Evolutionary conservation across 75 land plant species (phyloP), one percentile per base, ranked within the genome.

Genomic region (Sequoiadendron giganteum): DNA sequence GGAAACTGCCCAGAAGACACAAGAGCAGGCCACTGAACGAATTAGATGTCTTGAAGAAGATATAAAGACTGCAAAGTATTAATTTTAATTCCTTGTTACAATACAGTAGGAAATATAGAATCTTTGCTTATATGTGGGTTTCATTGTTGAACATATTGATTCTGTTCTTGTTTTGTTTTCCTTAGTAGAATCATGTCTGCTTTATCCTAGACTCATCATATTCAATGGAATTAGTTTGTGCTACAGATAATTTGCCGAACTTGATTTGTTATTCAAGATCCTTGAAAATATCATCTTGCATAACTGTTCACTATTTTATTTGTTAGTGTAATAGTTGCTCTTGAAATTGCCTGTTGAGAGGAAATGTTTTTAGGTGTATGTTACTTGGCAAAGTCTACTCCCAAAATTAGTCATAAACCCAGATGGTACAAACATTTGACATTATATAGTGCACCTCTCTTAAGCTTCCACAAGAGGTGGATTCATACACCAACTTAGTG

Each of bases 41-140:
- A 87, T 93, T 28, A 92, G 87, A 88, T 65, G 21, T 56, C 93
- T 97, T 87, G 97, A 98, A 86, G 96, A 95, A 45, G 96, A 97
- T 40, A 87, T 95, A 40, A 85, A 70, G 15, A 92, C 88, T 76
- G 38, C 90, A 3, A 98, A 93, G 99, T 97, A 79, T 55, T 30
- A 21, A 82, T 43, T 82, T 1, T 32, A 32, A 34, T 34, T 39
- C 77, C 3, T 11, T 75, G 14, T 75, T 75, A 34, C 8, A 65
- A 28, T 19, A 21, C 21, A 58, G 21, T 21, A 25, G n/a, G 9
- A 65, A 25, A 65, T 25, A 25, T 25, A 65, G 6, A 65, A 65
- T 65, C n/a, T 21, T 65, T 65, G 25, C 28, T 65, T 65, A 28
- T 65, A 65, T 25, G 70, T 30, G 28, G 70, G 28, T 65, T 28